Evolutionary conservation across 169 alveolate genomes (phyloP).

Genomic region (Eimeria nieschulzi): DNA sequence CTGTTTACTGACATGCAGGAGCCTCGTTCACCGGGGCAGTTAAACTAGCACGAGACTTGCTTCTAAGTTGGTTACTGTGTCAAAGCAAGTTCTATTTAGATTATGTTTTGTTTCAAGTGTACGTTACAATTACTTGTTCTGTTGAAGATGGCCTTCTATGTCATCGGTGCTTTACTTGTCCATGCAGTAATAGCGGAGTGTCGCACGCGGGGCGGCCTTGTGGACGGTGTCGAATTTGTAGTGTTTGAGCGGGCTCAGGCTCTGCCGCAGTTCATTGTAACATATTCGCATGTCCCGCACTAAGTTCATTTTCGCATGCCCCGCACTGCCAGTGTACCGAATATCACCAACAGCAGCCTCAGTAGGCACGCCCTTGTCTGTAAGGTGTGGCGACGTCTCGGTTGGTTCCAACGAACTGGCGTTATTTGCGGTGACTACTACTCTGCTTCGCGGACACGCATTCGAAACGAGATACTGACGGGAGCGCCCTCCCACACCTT

Average conservation of each 20-base stretch:
- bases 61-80: too few species aligned
- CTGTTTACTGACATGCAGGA: too few species aligned
- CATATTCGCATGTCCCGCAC: slow-evolving; percentile 69
- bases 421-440: too few species aligned
- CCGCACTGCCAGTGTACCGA: slow-evolving; percentile 64
- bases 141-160: neutral
- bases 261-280: slow-evolving; percentile 69
- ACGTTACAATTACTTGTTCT: neutral
- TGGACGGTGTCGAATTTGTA: slow-evolving; percentile 74
- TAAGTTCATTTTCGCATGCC: slow-evolving; percentile 28
- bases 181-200: slow-evolving; percentile 74
- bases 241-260: slow-evolving; percentile 77
- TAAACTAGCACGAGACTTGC: too few species aligned
- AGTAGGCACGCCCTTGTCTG: neutral
- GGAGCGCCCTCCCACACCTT: too few species aligned
- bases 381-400: too few species aligned
- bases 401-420: too few species aligned
- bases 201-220: slow-evolving; percentile 76
- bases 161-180: neutral
- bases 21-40: too few species aligned
- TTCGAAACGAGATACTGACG: too few species aligned
- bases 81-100: too few species aligned
- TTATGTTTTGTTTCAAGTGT: neutral
- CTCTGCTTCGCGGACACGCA: too few species aligned
- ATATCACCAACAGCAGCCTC: slow-evolving; percentile 40